These are phyloP conservation scores for Rossbeevera mucosa DNA, from an alignment of 768 basidiomycete genomes.

Conservation along the genomic window DNA sequence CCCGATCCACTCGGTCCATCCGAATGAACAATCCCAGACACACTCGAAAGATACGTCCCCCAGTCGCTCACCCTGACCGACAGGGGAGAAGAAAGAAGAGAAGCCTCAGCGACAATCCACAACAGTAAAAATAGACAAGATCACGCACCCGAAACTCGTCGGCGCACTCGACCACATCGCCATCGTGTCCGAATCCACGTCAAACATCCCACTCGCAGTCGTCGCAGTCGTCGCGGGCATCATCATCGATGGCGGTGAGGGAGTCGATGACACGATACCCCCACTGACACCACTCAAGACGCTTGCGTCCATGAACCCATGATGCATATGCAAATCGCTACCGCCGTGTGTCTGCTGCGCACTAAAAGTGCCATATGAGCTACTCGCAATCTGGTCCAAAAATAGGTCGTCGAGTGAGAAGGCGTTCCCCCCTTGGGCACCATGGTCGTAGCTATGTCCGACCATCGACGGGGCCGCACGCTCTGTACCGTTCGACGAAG, in stretches of 20 bases:
- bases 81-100: background rate
- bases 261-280: background rate
- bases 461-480: background rate
- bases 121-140: background rate
- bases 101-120: background rate
- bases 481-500: background rate
- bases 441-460: conserved; percentile 3
- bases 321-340: conserved; percentile 8
- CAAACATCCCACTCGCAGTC: conserved; percentile 3
- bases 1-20: conserved; percentile 8
- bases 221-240: background rate
- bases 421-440: background rate
- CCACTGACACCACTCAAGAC: background rate
- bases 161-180: conserved; percentile 63
- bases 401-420: conserved; percentile 25
- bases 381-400: conserved; percentile 13
- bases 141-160: conserved; percentile 53
- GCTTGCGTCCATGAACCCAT: conserved; percentile 11
- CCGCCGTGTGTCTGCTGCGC: background rate
- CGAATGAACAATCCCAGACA: conserved; percentile 23
- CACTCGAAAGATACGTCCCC: conserved; percentile 35
- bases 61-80: conserved; percentile 36
- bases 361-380: conserved; percentile 5
- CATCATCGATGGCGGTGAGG: background rate
- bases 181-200: conserved; percentile 47